Base-by-base conservation (phyloP, 441 rosid species). In the Populus tomentosa region DNA sequence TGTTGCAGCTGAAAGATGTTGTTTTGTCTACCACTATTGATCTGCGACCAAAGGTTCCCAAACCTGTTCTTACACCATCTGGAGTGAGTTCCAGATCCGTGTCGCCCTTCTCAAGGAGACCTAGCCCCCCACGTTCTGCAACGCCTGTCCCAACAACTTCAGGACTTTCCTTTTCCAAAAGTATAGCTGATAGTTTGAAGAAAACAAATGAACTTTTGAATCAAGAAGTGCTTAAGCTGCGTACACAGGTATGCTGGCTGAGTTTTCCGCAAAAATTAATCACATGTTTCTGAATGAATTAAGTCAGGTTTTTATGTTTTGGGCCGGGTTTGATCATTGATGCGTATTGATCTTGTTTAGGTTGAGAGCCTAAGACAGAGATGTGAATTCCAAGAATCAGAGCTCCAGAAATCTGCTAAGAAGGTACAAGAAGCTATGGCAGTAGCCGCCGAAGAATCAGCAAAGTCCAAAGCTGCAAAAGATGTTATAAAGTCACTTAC, bases 101-200 rank as follows among this genome's bases (percentile, higher is more conserved):
- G 77, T 96, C 99, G 65, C 99, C 98, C 83, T 94, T 96, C 87
- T 94, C 98, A 21, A 89, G 96, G 87, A 94, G 90, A 82, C 88
- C 98, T 67, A 94, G 99, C 76, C 98, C 99, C 38, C 98, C 98
- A 69, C 96, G 98, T 74, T 96, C 95, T 74, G 94, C 93, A 23
- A 96, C 99, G 30, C 98, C 98, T 64, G 88, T 96, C 78, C 98
- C 98, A 73, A 91, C 94, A 13, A 86, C 91, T 11, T 83, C 91
- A 10, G 98, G 98, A 67, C 92, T 96, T 77, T 89, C 88, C n/a
- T 94, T 94, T 70, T 94, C 98, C 10, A 91, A 91, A 82, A 92
- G 90, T 81, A 82, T 91, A 69, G 77, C 90, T 11, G 97, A 94
- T 84, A 90, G 98, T 84, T 86, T 94, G 89, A 96, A 91, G 92